Conservation (phyloP, 352 stramenopile genomes). For the Aphanomyces cochlioides region DNA sequence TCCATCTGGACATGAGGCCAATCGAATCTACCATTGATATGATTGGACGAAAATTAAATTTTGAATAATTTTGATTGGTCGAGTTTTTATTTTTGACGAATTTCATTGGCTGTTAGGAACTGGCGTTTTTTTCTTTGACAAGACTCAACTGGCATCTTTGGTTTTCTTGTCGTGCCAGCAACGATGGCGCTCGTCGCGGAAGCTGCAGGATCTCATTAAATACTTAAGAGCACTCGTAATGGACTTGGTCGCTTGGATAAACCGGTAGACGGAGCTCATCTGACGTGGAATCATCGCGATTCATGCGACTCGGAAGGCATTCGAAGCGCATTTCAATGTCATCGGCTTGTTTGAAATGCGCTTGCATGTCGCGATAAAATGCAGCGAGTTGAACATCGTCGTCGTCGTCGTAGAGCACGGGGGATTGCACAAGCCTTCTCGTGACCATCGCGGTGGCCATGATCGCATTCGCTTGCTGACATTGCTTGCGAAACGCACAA, state of each 20-base stretch:
- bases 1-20: too few species aligned
- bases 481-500: constrained; percentile 14
- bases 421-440: constrained; percentile 3
- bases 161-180: too few species aligned
- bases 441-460: constrained; percentile 1
- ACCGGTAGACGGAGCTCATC: background rate
- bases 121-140: too few species aligned
- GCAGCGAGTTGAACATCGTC: background rate
- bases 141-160: too few species aligned
- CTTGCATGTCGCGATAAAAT: constrained; percentile 19
- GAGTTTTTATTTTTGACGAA: too few species aligned
- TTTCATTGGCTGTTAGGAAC: too few species aligned
- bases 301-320: constrained; percentile 5
- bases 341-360: constrained; percentile 17
- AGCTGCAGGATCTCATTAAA: background rate
- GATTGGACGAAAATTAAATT: too few species aligned
- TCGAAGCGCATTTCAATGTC: constrained; percentile 14
- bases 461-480: constrained; percentile 11
- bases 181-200: too few species aligned
- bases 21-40: too few species aligned
- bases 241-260: background rate
- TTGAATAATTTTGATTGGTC: too few species aligned
- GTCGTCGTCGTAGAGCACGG: background rate
- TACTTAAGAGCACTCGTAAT: background rate
- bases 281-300: background rate